Conservation (phyloP, 805 yeast species). For the Candida lessepsii region DNA sequence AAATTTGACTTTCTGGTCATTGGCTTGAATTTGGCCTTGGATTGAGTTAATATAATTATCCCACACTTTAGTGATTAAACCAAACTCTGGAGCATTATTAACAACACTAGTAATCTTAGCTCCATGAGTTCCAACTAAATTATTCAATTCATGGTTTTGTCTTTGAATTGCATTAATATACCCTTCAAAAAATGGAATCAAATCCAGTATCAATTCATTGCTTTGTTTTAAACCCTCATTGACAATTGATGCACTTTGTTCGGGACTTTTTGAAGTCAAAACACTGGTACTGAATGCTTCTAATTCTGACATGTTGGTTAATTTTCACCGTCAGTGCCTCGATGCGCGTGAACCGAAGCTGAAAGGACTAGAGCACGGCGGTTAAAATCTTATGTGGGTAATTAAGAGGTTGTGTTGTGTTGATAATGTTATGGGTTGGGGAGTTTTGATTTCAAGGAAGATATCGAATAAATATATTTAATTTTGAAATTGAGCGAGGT, state of each 20-base stretch:
- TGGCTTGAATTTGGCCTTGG: slow-evolving; percentile 49
- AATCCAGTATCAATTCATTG: slow-evolving; percentile 26
- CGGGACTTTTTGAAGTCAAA: slow-evolving; percentile 42
- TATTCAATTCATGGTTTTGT: slow-evolving; percentile 57
- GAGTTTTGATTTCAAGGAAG: too few species aligned
- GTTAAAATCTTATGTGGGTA: too few species aligned
- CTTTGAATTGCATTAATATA: slow-evolving; percentile 21
- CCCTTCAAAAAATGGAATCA: slow-evolving; percentile 33
- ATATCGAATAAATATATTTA: too few species aligned
- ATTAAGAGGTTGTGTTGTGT: too few species aligned
- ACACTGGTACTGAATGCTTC: slow-evolving; percentile 29
- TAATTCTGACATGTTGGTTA: slow-evolving; percentile 10
- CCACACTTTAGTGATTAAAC: slow-evolving; percentile 30
- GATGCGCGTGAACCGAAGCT: slow-evolving; percentile 3
- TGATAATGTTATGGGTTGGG: too few species aligned
- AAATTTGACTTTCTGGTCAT: slow-evolving; percentile 44
- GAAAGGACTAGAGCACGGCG: background rate
- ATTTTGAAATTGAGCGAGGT: too few species aligned
- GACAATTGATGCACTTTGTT: slow-evolving; percentile 39
- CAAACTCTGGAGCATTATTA: slow-evolving; percentile 23
- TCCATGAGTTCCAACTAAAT: slow-evolving; percentile 45
- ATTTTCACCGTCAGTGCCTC: slow-evolving; percentile 3
- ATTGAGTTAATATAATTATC: slow-evolving; percentile 25
- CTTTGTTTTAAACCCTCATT: slow-evolving; percentile 35
- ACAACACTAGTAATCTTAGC: slow-evolving; percentile 5